These are phyloP conservation scores for Aspergillus novofumigatus DNA, from an alignment of 2,329 filamentous ascomycete species.

Conservation along the genomic window DNA sequence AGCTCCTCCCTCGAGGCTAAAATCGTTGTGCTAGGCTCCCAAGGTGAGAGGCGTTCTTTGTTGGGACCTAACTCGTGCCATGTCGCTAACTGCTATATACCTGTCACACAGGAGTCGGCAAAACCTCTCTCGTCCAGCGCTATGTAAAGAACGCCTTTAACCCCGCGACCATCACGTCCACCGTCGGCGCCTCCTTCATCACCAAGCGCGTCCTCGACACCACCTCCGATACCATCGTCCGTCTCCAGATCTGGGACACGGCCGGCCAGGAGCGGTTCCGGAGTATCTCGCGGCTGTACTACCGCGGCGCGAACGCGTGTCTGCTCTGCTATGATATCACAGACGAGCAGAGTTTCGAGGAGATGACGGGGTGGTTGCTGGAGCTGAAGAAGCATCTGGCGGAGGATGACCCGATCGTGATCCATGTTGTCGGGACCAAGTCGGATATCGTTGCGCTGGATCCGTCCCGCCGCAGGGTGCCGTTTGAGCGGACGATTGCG, in stretches of 20 bases:
- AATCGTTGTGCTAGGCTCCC: conserved; percentile 50
- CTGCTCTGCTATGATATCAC: conserved; percentile 95
- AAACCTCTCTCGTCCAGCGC: conserved; percentile 50
- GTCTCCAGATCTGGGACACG: conserved; percentile 96
- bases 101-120: conserved; percentile 44
- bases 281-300: conserved; percentile 91
- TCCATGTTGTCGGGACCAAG: conserved; percentile 95
- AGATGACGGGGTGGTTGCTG: conserved; percentile 88
- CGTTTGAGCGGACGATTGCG: conserved; percentile 91
- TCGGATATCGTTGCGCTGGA: conserved; percentile 85
- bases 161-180: conserved; percentile 51
- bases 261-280: conserved; percentile 94
- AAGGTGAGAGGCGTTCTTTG: conserved; percentile 35
- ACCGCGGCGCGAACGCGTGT: conserved; percentile 89
- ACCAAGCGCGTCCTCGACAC: conserved; percentile 77
- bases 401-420: conserved; percentile 65
- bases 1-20: conserved; percentile 50
- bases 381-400: conserved; percentile 76
- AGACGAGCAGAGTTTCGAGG: conserved; percentile 74
- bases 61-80: not conserved
- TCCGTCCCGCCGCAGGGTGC: conserved; percentile 72
- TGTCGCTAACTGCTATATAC: not conserved
- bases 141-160: conserved; percentile 46
- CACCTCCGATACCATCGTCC: conserved; percentile 78
- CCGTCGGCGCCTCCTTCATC: conserved; percentile 76